Evolutionary conservation across 129 eudicot species (phyloP).

Genomic region (Gnaphalium uliginosum): DNA sequence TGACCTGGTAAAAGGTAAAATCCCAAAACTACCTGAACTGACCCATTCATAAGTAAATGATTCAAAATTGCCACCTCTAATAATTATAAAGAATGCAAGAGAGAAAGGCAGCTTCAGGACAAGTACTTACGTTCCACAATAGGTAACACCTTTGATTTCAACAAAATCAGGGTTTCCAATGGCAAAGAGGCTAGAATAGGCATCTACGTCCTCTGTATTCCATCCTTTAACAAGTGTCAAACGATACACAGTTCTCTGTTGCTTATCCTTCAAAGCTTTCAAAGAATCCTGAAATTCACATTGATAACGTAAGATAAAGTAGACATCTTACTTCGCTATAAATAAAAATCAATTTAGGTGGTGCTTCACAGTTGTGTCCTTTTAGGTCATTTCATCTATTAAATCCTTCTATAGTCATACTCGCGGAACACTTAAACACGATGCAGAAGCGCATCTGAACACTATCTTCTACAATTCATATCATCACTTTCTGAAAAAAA

Average conservation of each 20-base stretch:
- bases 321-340: background rate
- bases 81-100: background rate
- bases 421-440: no score
- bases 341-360: background rate
- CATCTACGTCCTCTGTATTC: constrained; percentile 92
- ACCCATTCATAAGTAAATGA: constrained; percentile 6
- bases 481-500: no score
- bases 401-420: no score
- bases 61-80: background rate
- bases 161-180: constrained; percentile 90
- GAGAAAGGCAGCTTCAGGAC: background rate
- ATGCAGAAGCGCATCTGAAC: no score
- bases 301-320: background rate
- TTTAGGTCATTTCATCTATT: no score
- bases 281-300: constrained; percentile 66
- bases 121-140: constrained; percentile 94
- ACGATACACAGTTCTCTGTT: constrained; percentile 95
- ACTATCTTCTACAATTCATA: no score
- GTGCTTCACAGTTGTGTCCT: background rate
- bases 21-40: background rate
- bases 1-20: background rate
- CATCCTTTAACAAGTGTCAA: constrained; percentile 97
- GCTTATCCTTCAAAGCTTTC: constrained; percentile 80
- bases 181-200: constrained; percentile 71
- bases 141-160: constrained; percentile 98